Evolutionary conservation across 176 grass and related monocot species (phyloP), one percentile per base, ranked within the genome.

Genomic region (Carex cristatella): DNA sequence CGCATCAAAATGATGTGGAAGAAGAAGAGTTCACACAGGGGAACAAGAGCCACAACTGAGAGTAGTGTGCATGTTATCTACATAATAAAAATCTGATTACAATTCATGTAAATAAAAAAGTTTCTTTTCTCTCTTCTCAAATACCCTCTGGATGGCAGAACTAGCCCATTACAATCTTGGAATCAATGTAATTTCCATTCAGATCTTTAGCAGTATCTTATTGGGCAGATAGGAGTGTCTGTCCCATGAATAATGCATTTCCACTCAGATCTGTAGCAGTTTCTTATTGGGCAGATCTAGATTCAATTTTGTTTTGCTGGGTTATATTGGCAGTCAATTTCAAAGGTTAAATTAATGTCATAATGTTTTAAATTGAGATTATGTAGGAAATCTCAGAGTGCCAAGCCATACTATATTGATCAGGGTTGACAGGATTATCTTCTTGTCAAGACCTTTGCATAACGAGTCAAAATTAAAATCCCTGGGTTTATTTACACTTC

Each of bases 1-100:
- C 91, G 92, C 31, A 99, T 95, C 72, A 99, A 65, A 90, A 99
- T 95, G 81, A 99, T 92, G 90, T 95, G 96, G 86, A 99, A 99
- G 92, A 99, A 99, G 93, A 99, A 94, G 83, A 99, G 93, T 83
- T 99, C 96, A 28, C 89, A 90, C 69, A 99, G 86, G 78, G 96
- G 96, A 83, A 99, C 54, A 66, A 91, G 93, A 60, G 96, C 96
- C 42, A 95, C 86, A 57, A 94, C 44, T 66, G 96, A 99, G 80
- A 99, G 90, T 28, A 91, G 67, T 42, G 96, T 99, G 83, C 94
- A 99, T 79, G 88, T 77, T 57, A 86, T 86, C 96, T 99, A 92
- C 75, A 94, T 85, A 79, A 88, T 65, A 87, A 90, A 77, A 86
- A 57, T 72, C 16, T 46, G 15, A 79, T 79, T 79, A 79, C 51